These are phyloP conservation scores for Aspergillus sp. DNA, from an alignment of 2,329 filamentous ascomycete genomes.

Conservation along the genomic window DNA sequence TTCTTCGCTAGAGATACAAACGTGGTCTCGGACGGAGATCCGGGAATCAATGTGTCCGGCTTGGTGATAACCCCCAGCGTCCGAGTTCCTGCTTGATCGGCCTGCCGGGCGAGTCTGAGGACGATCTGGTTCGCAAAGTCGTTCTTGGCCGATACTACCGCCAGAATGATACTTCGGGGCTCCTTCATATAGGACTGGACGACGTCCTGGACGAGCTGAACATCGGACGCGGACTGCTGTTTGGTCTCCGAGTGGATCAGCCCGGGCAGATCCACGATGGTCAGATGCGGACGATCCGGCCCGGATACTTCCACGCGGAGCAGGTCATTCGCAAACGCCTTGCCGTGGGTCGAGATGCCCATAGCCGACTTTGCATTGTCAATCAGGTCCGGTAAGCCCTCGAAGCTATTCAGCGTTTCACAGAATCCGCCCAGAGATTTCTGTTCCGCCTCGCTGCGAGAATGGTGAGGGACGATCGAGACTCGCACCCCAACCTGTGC, in stretches of 20 bases:
- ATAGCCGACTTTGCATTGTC: slow-evolving; percentile 21
- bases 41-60: slow-evolving; percentile 34
- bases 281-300: slow-evolving; percentile 56
- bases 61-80: slow-evolving; percentile 48
- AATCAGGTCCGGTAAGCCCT: slow-evolving; percentile 12
- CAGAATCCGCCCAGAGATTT: slow-evolving; percentile 8
- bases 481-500: slow-evolving; percentile 10
- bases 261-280: slow-evolving; percentile 59
- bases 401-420: slow-evolving; percentile 13
- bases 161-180: slow-evolving; percentile 42
- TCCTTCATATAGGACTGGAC: slow-evolving; percentile 38
- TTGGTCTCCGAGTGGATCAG: slow-evolving; percentile 53
- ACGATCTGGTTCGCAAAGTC: slow-evolving; percentile 41
- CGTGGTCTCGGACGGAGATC: slow-evolving; percentile 31
- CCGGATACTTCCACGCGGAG: slow-evolving; percentile 57
- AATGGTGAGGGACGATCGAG: slow-evolving; percentile 36
- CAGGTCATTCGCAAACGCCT: slow-evolving; percentile 45
- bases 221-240: slow-evolving; percentile 51
- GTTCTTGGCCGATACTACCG: slow-evolving; percentile 42
- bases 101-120: slow-evolving; percentile 29
- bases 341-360: slow-evolving; percentile 18
- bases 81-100: slow-evolving; percentile 25
- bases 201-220: slow-evolving; percentile 50
- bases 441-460: slow-evolving; percentile 14
- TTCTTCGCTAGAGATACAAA: slow-evolving; percentile 40